These are phyloP conservation scores for Aspergillus udagawae DNA, from an alignment of 2,329 filamentous ascomycete genomes.

Conservation along the genomic window DNA sequence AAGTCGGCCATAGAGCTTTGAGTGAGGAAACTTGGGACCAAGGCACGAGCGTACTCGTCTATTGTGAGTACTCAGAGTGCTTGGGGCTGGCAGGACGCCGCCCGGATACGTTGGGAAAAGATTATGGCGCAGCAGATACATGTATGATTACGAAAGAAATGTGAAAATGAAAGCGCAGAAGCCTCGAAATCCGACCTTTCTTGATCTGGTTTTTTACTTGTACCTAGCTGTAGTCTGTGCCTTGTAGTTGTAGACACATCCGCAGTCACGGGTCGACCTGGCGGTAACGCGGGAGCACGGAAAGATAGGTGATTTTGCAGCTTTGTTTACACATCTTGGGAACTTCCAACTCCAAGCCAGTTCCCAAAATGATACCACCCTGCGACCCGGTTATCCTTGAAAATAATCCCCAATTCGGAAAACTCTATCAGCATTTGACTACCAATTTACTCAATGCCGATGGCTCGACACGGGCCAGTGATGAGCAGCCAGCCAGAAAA, in stretches of 20 bases:
- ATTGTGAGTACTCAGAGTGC: neutral
- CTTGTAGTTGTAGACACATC: neutral
- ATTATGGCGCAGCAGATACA: conserved; percentile 5
- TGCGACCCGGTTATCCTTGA: conserved; percentile 37
- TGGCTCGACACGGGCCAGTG: conserved; percentile 35
- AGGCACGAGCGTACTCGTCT: neutral
- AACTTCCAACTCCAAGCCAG: neutral
- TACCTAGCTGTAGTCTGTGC: neutral
- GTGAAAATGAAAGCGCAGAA: conserved; percentile 30
- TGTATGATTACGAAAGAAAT: conserved; percentile 40
- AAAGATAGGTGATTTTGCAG: neutral
- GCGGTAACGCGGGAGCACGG: neutral
- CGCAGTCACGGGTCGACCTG: neutral
- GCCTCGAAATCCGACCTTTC: conserved; percentile 16
- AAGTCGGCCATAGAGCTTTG: neutral
- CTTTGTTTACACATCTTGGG: neutral
- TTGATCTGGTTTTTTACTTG: neutral
- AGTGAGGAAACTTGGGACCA: neutral
- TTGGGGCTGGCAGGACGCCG: neutral
- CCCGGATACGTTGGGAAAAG: neutral
- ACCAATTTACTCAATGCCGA: conserved; percentile 36
- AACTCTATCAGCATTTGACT: conserved; percentile 38
- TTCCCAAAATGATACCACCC: conserved; percentile 38
- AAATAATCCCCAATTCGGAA: conserved; percentile 41
- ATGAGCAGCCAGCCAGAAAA: conserved; percentile 26